Percentiles rank a stretch among this genome's conserved stretches.
Evolutionary conservation across 2,329 filamentous ascomycete genomes (phyloP).

Genomic region (Leptosphaerulina australis): DNA sequence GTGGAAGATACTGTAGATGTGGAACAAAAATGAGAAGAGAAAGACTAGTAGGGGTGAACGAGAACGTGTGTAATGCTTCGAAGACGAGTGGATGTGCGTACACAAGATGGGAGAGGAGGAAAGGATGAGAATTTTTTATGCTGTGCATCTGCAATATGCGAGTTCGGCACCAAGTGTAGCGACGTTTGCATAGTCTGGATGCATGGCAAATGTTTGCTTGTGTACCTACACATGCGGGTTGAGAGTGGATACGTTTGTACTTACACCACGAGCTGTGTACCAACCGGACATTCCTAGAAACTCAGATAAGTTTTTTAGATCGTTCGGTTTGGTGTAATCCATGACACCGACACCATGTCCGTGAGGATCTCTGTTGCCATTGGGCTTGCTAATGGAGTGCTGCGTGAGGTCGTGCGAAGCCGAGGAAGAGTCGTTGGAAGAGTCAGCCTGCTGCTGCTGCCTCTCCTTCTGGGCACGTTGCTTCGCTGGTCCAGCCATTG

Average conservation of each 20-base stretch:
- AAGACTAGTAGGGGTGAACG: conserved; percentile 5
- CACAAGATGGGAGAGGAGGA: neutral
- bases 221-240: conserved; percentile 13
- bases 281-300: conserved; percentile 44
- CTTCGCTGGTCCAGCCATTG: conserved; percentile 50
- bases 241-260: conserved; percentile 27
- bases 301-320: conserved; percentile 47
- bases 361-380: conserved; percentile 45
- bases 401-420: conserved; percentile 33
- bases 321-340: conserved; percentile 36
- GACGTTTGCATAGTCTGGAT: neutral
- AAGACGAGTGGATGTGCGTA: neutral
- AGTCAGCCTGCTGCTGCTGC: conserved; percentile 26
- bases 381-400: conserved; percentile 37
- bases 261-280: conserved; percentile 48
- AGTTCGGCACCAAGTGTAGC: neutral
- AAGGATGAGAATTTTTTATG: conserved; percentile 4
- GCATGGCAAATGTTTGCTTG: conserved; percentile 8
- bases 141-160: conserved; percentile 1
- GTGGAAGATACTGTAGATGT: conserved; percentile 2
- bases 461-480: conserved; percentile 41
- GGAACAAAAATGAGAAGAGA: conserved; percentile 4
- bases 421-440: conserved; percentile 35
- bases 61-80: neutral
- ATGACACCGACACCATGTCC: conserved; percentile 1